These are phyloP conservation scores for Plantago lanceolata DNA, from an alignment of 305 asterid genomes.

Conservation along the genomic window DNA sequence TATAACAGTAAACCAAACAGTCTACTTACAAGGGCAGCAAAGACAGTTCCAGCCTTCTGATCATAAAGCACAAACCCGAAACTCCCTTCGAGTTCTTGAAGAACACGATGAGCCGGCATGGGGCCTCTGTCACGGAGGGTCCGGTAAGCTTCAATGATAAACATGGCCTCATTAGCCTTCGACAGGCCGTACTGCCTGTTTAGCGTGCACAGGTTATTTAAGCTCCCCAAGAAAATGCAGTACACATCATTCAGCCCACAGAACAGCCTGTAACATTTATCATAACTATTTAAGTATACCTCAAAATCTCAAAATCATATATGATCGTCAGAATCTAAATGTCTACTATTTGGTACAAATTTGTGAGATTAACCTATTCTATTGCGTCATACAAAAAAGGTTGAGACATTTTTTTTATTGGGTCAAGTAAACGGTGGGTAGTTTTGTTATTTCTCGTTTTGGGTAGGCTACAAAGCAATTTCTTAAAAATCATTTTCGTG, in stretches of 20 bases:
- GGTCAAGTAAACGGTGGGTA: no score
- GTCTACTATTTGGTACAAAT: no score
- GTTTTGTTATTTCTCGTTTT: not conserved
- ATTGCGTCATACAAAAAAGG: no score
- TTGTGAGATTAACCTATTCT: no score
- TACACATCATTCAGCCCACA: conserved; percentile 70
- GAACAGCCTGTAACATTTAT: conserved; percentile 57
- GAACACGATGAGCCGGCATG: conserved; percentile 85
- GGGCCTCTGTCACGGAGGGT: conserved; percentile 90
- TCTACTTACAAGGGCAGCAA: conserved; percentile 53
- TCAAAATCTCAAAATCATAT: no score
- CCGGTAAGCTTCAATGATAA: conserved; percentile 68
- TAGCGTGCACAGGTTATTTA: conserved; percentile 58
- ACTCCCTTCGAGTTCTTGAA: conserved; percentile 77
- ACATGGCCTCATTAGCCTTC: conserved; percentile 75
- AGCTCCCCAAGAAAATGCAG: conserved; percentile 71
- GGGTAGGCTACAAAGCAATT: not conserved
- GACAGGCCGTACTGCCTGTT: conserved; percentile 80
- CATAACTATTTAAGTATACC: no score
- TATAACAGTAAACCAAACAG: not conserved
- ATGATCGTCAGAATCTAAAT: no score
- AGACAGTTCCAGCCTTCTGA: conserved; percentile 59
- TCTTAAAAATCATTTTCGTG: not conserved
- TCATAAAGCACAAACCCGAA: conserved; percentile 87
- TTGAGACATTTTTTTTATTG: no score